Conservation (phyloP, 2,329 filamentous ascomycete genomes). For the Diaporthe longicolla region DNA sequence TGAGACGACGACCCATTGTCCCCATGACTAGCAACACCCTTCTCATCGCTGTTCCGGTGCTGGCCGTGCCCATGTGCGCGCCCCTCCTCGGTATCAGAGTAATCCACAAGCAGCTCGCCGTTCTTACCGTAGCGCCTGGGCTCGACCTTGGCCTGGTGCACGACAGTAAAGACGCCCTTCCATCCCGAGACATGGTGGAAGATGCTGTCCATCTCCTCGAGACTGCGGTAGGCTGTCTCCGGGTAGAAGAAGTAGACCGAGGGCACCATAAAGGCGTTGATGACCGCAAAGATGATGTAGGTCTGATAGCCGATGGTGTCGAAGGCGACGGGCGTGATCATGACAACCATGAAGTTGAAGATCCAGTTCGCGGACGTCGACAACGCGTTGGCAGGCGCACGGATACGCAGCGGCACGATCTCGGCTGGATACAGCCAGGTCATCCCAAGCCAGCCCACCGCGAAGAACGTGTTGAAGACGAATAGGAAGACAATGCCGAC, state of each 20-base stretch:
- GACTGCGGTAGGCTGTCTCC: slow-evolving; percentile 73
- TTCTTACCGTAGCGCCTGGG: slow-evolving; percentile 71
- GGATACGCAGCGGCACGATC: slow-evolving; percentile 65
- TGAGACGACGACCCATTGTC: slow-evolving; percentile 8
- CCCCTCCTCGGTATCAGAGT: slow-evolving; percentile 53
- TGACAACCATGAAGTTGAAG: slow-evolving; percentile 75
- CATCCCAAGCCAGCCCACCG: slow-evolving; percentile 67
- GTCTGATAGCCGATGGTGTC: slow-evolving; percentile 71
- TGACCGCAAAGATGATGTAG: slow-evolving; percentile 76
- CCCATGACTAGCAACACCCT: not conserved
- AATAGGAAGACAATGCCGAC: slow-evolving; percentile 59
- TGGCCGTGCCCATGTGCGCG: not conserved
- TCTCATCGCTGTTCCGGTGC: slow-evolving; percentile 11
- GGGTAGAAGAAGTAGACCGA: slow-evolving; percentile 74
- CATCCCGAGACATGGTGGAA: slow-evolving; percentile 68
- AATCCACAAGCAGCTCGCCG: slow-evolving; percentile 67
- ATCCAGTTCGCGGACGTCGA: slow-evolving; percentile 71
- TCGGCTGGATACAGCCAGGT: slow-evolving; percentile 73
- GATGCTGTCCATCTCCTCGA: slow-evolving; percentile 78
- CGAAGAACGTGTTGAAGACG: slow-evolving; percentile 68
- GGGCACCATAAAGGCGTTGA: slow-evolving; percentile 73
- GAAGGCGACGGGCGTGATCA: slow-evolving; percentile 73
- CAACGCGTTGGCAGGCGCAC: slow-evolving; percentile 71
- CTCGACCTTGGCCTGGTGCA: slow-evolving; percentile 60
- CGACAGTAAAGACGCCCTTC: slow-evolving; percentile 57